Evolutionary conservation across 2,329 filamentous ascomycete genomes (phyloP).

Genomic region (Aspergillus neotritici): DNA sequence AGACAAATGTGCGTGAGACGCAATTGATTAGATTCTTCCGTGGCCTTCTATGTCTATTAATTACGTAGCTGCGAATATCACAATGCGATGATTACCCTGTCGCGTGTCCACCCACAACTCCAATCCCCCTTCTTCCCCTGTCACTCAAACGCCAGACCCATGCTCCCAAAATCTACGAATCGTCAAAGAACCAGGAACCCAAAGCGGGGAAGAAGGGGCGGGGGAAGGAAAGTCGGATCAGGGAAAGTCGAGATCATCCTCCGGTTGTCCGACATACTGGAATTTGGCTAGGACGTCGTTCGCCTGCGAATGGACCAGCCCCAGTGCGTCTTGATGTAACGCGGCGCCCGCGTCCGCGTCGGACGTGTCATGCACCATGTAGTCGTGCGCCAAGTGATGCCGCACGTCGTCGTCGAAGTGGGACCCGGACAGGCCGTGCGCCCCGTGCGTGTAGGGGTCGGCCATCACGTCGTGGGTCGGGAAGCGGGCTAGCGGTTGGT

Average conservation of each 20-base stretch:
- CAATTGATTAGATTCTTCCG: too few species aligned
- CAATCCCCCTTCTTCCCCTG: neutral
- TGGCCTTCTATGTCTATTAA: neutral
- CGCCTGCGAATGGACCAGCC: slow-evolving; percentile 34
- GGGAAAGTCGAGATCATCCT: slow-evolving; percentile 26
- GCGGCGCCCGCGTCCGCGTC: slow-evolving; percentile 27
- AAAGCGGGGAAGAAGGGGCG: neutral
- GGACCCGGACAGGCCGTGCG: slow-evolving; percentile 27
- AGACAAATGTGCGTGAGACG: too few species aligned
- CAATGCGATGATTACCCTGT: neutral
- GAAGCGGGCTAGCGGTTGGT: slow-evolving; percentile 39
- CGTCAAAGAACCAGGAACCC: too few species aligned
- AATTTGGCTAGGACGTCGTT: slow-evolving; percentile 37
- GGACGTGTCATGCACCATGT: slow-evolving; percentile 38
- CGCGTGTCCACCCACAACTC: neutral
- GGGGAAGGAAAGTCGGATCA: slow-evolving; percentile 7
- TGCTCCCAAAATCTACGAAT: too few species aligned
- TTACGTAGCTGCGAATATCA: neutral
- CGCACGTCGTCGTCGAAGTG: slow-evolving; percentile 37
- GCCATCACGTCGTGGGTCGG: slow-evolving; percentile 34
- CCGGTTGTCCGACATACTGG: slow-evolving; percentile 34
- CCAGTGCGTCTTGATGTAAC: slow-evolving; percentile 35
- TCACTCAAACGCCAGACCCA: too few species aligned
- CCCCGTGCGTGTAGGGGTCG: slow-evolving; percentile 29
- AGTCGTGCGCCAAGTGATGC: slow-evolving; percentile 34